Percentiles rank a stretch among this genome's conserved stretches.
Conservation (phyloP, 139 green algal genomes). For the Ettlia oleoabundans region DNA sequence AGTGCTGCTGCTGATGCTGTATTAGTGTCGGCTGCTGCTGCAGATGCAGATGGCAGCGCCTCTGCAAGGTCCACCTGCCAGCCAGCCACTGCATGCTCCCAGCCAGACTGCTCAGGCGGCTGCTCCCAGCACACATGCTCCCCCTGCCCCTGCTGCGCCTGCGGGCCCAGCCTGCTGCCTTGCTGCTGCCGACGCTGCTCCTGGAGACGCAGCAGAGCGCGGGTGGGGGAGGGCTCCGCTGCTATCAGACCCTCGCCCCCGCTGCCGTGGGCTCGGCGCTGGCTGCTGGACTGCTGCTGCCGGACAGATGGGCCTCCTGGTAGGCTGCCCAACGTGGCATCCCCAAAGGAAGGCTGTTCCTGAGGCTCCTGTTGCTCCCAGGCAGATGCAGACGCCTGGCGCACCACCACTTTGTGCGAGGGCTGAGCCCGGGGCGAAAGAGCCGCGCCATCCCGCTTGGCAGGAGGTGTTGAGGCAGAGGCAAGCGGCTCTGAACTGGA, state of each 20-base stretch:
- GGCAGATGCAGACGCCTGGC: background rate
- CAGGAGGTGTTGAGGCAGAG: too few species aligned
- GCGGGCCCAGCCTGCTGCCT: conserved; percentile 11
- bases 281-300: background rate
- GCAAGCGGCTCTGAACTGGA: too few species aligned
- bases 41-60: too few species aligned
- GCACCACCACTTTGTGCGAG: background rate
- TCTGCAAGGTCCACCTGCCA: background rate
- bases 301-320: background rate
- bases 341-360: too few species aligned
- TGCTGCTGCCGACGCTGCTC: conserved; percentile 19
- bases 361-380: background rate
- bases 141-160: background rate
- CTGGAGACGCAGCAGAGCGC: conserved; percentile 3
- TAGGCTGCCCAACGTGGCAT: background rate
- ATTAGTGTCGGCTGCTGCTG: too few species aligned
- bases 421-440: background rate
- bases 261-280: background rate
- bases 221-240: conserved; percentile 20
- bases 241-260: background rate
- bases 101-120: background rate
- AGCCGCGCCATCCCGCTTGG: background rate
- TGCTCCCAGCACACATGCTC: background rate
- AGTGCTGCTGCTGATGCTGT: background rate
- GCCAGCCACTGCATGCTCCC: background rate